phyloP scores from a whole-genome alignment of 2,329 filamentous ascomycete genomes.

The Kalmusia sp. region DNA sequence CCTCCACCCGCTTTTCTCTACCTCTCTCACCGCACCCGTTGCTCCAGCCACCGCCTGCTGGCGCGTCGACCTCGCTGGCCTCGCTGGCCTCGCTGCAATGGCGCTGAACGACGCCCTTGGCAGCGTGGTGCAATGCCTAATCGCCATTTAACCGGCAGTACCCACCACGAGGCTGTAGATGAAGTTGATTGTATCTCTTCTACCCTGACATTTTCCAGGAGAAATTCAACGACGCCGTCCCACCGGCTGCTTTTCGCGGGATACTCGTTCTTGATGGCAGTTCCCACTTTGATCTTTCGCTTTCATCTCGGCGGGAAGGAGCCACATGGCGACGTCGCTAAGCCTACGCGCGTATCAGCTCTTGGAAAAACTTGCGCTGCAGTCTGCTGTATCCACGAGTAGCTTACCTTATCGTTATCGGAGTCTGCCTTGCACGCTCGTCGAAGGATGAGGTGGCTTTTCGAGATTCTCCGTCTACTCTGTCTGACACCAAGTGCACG shows the following conservation, averaged over 20 bases:
- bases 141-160: slow-evolving; percentile 18
- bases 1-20: not conserved
- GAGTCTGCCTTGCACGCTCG: not conserved
- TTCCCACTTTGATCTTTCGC: not conserved
- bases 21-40: not conserved
- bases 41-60: not conserved
- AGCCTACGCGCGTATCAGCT: not conserved
- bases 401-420: not conserved
- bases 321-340: not conserved
- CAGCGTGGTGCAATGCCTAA: slow-evolving; percentile 4
- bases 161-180: slow-evolving; percentile 16
- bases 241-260: not conserved
- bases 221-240: slow-evolving; percentile 8
- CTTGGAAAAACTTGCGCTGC: not conserved
- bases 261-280: not conserved
- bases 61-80: not conserved
- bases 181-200: slow-evolving; percentile 9
- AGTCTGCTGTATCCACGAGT: not conserved
- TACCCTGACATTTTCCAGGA: slow-evolving; percentile 12
- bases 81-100: not conserved
- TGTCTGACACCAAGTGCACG: slow-evolving; percentile 1
- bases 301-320: slow-evolving; percentile 10
- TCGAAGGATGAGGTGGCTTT: not conserved
- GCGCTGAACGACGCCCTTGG: not conserved
- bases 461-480: slow-evolving; percentile 4